Evolutionary conservation across 2,329 filamentous ascomycete genomes (phyloP), one percentile per base, ranked within the genome.

Genomic region (Penicillium psychrosexuale): DNA sequence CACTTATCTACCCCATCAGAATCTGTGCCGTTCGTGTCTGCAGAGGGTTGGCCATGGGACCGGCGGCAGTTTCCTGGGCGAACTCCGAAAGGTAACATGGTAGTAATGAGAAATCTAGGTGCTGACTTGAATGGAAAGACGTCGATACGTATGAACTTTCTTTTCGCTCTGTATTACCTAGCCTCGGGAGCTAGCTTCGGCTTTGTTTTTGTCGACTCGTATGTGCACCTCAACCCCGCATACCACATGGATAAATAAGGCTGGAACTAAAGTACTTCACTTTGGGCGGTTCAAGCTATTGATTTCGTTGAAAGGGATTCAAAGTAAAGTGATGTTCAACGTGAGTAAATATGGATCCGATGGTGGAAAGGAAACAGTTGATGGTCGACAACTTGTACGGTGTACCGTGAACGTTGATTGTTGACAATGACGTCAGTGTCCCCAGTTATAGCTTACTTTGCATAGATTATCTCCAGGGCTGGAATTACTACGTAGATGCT

Each of bases 81-180:
- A 44, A 44, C 17, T n/a, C 47, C 47, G 34, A 51, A 44, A 28
- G 52, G 52, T 15, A 55, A 13, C 52, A 55, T 54, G 15, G 17
- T 45, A 7, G 19, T n/a, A 40, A 37, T 38, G n/a, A 17, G 13
- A 22, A 8, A 8, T 45, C n/a, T 34, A 17, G 11, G 9, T 15
- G 19, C n/a, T 33, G 24, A 12, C 13, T 50, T 27, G 24, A 17
- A 22, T 19, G 30, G 36, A 15, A 19, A 15, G 9, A 48, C 22
- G 31, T 19, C 36, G 27, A 34, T 22, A 5, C 19, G 37, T 24
- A 38, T 13, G 28, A 39, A 51, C 3, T 34, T 12, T 22, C 31
- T 39, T 17, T 19, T n/a, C 1, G 28, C 11, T 30, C 3, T 40
- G 52, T 34, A 51, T 27, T 36, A 34, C 52, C 46, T 22, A 40